Base-by-base conservation (phyloP, 352 stramenopile species). In the Hyaloperonospora arabidopsidis region DNA sequence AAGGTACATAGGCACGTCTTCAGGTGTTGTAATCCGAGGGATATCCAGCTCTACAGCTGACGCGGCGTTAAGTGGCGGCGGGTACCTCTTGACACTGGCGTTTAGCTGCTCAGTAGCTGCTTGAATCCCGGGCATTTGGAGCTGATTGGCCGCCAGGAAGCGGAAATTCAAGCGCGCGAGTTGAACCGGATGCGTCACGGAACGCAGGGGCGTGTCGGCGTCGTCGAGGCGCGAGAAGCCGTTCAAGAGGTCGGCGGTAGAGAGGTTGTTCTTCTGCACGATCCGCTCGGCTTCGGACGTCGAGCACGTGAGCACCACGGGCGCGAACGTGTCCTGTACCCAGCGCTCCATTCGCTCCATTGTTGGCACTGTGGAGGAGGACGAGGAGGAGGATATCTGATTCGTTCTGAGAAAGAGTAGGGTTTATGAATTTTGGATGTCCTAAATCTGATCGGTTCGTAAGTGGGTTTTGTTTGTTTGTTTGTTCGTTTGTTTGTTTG, bases 261-360 rank as follows among this genome's bases (percentile, higher is more conserved):
- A 70, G n/a, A 94, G 61, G 39, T 78, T 81, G 59, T 91, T 94
- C 70, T 94, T 94, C 46, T 81, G 72, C 35, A 74, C 69, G 51
- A 94, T 75, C 34, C 84, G 81, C 61, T 94, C 81, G 2, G 81
- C 78, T 63, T 94, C 84, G 11, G 68, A 61, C 11, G 81, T 88
- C 43, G 76, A 62, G 68, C 80, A 86, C 15, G 80, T 86, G 34
- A 94, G 76, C 62, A 94, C 81, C 25, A 94, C 60, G 4, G 84
- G 81, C 58, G 79, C 76, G 54, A 86, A 90, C 11, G 74, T 74
- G 65, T 89, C 76, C 35, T 88, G 79, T 22, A 88, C 74, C 84
- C 84, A 94, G 35, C 52, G 61, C 57, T 86, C 74, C 39, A 87
- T 65, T 17, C 57, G 61, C 36, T 84, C 76, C 76, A 87, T 87